A percentile compares a stretch with the other conserved stretches of the same genome.
Conservation (phyloP, 2,329 filamentous ascomycete genomes). For the Nothopassalora personata region DNA sequence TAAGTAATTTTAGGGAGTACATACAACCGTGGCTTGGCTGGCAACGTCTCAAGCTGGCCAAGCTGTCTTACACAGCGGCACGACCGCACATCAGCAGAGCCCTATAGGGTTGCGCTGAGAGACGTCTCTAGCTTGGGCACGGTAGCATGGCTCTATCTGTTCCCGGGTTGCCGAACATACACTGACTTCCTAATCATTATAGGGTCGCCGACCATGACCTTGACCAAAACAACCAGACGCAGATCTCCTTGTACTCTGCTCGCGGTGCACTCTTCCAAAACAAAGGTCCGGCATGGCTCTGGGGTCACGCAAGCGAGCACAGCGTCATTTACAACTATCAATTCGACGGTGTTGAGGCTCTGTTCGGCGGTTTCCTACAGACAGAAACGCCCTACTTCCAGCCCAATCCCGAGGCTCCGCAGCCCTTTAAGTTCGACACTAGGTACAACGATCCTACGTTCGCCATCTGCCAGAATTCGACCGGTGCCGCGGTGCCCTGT, state of each 20-base stretch:
- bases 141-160: too few species aligned
- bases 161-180: too few species aligned
- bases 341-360: conserved; percentile 45
- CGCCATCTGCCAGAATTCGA: conserved; percentile 26
- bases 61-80: too few species aligned
- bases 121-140: too few species aligned
- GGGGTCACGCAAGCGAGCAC: conserved; percentile 51
- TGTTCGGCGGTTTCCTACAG: conserved; percentile 49
- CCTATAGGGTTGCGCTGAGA: too few species aligned
- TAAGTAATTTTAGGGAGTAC: neutral
- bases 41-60: too few species aligned
- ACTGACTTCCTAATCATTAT: conserved; percentile 19
- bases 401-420: conserved; percentile 51
- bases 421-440: conserved; percentile 50
- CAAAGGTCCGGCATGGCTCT: conserved; percentile 49
- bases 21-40: too few species aligned
- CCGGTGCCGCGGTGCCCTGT: conserved; percentile 21
- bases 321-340: conserved; percentile 52
- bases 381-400: conserved; percentile 50
- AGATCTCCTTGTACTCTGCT: conserved; percentile 42
- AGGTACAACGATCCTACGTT: conserved; percentile 42
- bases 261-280: conserved; percentile 40
- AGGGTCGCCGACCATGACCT: conserved; percentile 53
- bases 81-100: too few species aligned
- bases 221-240: conserved; percentile 34